Base-by-base conservation (phyloP, 1,139 yeast genomes). In the Taphrina pruni region DNA sequence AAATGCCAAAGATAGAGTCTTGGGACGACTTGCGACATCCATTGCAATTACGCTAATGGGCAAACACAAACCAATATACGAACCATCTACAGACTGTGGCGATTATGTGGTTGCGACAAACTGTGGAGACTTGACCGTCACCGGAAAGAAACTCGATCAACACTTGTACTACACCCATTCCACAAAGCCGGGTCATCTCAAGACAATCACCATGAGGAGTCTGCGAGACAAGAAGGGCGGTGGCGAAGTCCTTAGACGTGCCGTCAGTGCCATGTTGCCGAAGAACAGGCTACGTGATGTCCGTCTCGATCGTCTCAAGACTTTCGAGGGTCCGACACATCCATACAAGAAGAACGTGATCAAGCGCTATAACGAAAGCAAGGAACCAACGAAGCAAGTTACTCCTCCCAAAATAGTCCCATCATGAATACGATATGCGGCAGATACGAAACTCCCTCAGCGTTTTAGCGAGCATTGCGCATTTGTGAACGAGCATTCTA, bases 41-140 rank as follows among this genome's bases (percentile, higher is more conserved):
- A 91, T 94, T 70, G 98, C 99, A 46, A 82, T 87, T 48, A 88
- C 96, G 0, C 83, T 95, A 66, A 92, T 90, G 81, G 99, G 99
- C 20, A 95, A 95, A 78, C 98, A 94, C 80, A 94, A 94, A 81
- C 99, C 99, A 7, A 86, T 92, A 0, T 89, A 81, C 74, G 90
- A 93, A 73, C 84, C 84, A 11, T 80, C 86, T 75, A 83, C 88
- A 77, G 99, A 94, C 80, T 87, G 88, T 74, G 99, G 99, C 12
- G 99, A 94, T 79, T 94, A 93, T 76, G 97, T 94, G 20, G 98
- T 94, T 20, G 97, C 94, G 1, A 90, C 98, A 12, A 94, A 94
- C 81, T 92, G 97, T 76, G 85, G 90, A 71, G 86, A 87, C 74
- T 78, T 95, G 75, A 87, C 87, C 75, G 84, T 89, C 20, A 88